These are phyloP conservation scores for Ceratocystis albifundus DNA, from an alignment of 2,329 filamentous ascomycete genomes.

Conservation along the genomic window DNA sequence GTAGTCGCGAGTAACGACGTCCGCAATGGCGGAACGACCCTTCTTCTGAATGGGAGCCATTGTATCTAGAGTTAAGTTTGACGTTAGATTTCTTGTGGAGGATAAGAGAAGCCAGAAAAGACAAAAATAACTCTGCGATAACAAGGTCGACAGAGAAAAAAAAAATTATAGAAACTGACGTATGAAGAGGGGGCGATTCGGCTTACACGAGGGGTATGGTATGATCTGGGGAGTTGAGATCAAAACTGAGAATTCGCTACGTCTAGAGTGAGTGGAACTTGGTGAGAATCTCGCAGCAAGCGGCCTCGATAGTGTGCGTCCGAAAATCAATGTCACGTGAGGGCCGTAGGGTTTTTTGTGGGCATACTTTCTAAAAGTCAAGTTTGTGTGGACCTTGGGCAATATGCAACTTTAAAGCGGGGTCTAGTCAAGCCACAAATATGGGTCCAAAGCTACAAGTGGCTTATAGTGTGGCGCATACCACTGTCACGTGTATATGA, in stretches of 20 bases:
- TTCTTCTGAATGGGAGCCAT: slow-evolving; percentile 59
- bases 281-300: slow-evolving; percentile 23
- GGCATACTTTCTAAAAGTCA: slow-evolving; percentile 15
- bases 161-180: slow-evolving; percentile 14
- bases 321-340: slow-evolving; percentile 22
- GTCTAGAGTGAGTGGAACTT: slow-evolving; percentile 23
- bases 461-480: not conserved
- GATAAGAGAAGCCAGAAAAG: slow-evolving; percentile 22
- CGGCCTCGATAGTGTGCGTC: slow-evolving; percentile 21
- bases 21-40: slow-evolving; percentile 92
- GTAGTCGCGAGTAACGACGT: slow-evolving; percentile 99
- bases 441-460: not conserved
- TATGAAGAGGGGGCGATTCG: slow-evolving; percentile 13
- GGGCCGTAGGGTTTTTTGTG: slow-evolving; percentile 22
- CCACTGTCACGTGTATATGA: slow-evolving; percentile 20
- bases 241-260: slow-evolving; percentile 23
- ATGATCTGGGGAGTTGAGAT: slow-evolving; percentile 24
- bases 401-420: slow-evolving; percentile 16
- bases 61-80: slow-evolving; percentile 37
- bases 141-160: slow-evolving; percentile 13
- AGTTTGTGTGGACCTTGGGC: slow-evolving; percentile 21
- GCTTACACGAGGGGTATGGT: slow-evolving; percentile 23
- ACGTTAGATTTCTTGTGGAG: slow-evolving; percentile 22
- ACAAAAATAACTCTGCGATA: slow-evolving; percentile 18
- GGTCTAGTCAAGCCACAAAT: not conserved